Evolutionary conservation across 2,329 filamentous ascomycete species (phyloP).

Genomic region (Cladobotryum protrusum): DNA sequence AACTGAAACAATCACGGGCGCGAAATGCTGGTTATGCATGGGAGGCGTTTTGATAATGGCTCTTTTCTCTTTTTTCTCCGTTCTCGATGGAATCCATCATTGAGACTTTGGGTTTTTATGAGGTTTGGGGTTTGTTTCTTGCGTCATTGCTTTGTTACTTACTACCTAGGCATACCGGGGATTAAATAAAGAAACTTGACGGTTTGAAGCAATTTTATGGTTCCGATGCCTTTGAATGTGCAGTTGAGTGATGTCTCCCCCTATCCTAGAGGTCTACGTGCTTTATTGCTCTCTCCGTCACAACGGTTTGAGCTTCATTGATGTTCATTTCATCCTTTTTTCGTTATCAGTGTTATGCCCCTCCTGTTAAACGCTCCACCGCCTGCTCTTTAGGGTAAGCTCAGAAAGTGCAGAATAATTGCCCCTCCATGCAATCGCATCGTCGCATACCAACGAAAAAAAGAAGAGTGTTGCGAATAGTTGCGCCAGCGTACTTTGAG

Average conservation of each 20-base stretch:
- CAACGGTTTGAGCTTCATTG: neutral
- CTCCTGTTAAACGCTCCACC: neutral
- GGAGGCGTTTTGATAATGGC: constrained; percentile 11
- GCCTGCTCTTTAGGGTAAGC: constrained; percentile 16
- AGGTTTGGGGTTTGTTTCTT: neutral
- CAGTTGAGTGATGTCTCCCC: too few relatives aligned
- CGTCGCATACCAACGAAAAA: too few relatives aligned
- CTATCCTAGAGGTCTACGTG: too few relatives aligned
- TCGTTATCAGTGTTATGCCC: neutral
- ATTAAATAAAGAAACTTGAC: neutral
- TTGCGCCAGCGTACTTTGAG: too few relatives aligned
- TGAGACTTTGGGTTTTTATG: neutral
- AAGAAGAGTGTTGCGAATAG: too few relatives aligned
- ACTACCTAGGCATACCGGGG: neutral
- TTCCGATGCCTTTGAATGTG: too few relatives aligned
- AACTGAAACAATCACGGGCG: constrained; percentile 2
- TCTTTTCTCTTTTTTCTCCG: constrained; percentile 13
- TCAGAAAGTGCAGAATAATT: neutral
- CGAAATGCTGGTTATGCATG: constrained; percentile 9
- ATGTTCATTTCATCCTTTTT: neutral
- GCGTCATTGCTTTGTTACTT: too few relatives aligned
- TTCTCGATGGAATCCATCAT: neutral
- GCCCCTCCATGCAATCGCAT: constrained; percentile 17
- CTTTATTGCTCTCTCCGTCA: too few relatives aligned
- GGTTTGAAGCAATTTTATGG: neutral